These are phyloP conservation scores for Neonectria magnoliae DNA, from an alignment of 2,329 filamentous ascomycete genomes.

Conservation along the genomic window DNA sequence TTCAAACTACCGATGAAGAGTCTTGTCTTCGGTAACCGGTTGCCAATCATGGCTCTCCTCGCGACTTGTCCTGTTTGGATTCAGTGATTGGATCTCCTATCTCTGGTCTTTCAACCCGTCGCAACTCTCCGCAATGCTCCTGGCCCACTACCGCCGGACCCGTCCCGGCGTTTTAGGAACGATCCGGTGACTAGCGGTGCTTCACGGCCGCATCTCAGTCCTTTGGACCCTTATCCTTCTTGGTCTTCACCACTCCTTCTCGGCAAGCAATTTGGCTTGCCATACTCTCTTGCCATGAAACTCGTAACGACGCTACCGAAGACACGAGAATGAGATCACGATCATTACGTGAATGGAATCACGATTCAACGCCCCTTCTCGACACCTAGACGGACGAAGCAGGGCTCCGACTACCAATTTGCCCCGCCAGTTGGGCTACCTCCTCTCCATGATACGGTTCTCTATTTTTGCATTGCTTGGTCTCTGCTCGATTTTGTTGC, in stretches of 20 bases:
- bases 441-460: slow-evolving; percentile 26
- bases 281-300: slow-evolving; percentile 28
- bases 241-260: slow-evolving; percentile 18
- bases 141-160: slow-evolving; percentile 55
- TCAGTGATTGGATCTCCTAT: slow-evolving; percentile 59
- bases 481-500: slow-evolving; percentile 4
- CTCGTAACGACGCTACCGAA: slow-evolving; percentile 45
- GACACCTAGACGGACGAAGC: slow-evolving; percentile 8
- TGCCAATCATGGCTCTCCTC: slow-evolving; percentile 54
- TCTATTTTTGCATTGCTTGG: slow-evolving; percentile 21
- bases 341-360: slow-evolving; percentile 34
- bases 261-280: slow-evolving; percentile 13
- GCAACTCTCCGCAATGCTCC: slow-evolving; percentile 60
- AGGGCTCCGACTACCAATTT: slow-evolving; percentile 9
- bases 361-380: slow-evolving; percentile 32
- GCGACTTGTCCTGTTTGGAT: slow-evolving; percentile 55
- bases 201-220: slow-evolving; percentile 7
- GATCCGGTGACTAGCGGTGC: slow-evolving; percentile 25
- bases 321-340: slow-evolving; percentile 43
- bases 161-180: slow-evolving; percentile 49
- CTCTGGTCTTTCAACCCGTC: slow-evolving; percentile 61
- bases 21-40: slow-evolving; percentile 62
- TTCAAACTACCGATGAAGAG: slow-evolving; percentile 62
- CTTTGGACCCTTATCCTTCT: slow-evolving; percentile 14
- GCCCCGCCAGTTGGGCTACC: slow-evolving; percentile 1